Percentiles rank a stretch among this genome's conserved stretches.
phyloP scores from a whole-genome alignment of 192 early-diverging fungal genomes.

The Podochytrium sp. region DNA sequence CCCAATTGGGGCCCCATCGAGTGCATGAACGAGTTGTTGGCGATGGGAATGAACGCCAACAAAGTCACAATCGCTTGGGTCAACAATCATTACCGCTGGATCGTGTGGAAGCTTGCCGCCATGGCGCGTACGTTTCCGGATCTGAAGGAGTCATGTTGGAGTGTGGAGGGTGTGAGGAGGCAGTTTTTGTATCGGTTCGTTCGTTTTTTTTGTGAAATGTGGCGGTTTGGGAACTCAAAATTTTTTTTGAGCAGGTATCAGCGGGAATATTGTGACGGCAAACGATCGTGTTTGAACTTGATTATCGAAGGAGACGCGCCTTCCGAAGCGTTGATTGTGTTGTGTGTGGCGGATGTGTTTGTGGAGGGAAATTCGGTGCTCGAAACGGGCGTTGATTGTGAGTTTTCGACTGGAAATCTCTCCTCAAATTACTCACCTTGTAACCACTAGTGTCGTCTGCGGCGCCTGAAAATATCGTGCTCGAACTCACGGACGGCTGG shows the following conservation, averaged over 20 bases:
- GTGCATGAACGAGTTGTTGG: conserved; percentile 46
- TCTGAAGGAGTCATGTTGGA: conserved; percentile 43
- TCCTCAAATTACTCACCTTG: neutral
- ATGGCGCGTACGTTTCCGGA: conserved; percentile 59
- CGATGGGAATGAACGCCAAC: conserved; percentile 42
- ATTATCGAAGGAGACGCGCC: conserved; percentile 70
- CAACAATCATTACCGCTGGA: conserved; percentile 66
- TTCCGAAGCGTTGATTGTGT: conserved; percentile 59
- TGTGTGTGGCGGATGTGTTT: conserved; percentile 60
- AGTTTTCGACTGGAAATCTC: conserved; percentile 16
- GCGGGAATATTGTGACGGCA: conserved; percentile 64
- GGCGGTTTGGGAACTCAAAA: no score
- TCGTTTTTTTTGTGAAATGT: no score
- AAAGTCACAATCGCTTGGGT: conserved; percentile 53
- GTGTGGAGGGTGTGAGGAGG: conserved; percentile 44
- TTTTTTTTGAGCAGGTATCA: conserved; percentile 60
- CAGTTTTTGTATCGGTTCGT: conserved; percentile 49
- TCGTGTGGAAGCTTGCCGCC: conserved; percentile 76
- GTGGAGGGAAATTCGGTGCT: neutral
- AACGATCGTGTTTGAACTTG: conserved; percentile 63
- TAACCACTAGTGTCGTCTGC: neutral
- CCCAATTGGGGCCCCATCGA: conserved; percentile 53
- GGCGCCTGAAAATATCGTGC: neutral
- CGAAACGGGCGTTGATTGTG: conserved; percentile 4
- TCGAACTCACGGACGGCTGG: conserved; percentile 74